These are phyloP conservation scores for Cyberlindnera petersonii DNA, from an alignment of 805 yeast species.

Conservation along the genomic window DNA sequence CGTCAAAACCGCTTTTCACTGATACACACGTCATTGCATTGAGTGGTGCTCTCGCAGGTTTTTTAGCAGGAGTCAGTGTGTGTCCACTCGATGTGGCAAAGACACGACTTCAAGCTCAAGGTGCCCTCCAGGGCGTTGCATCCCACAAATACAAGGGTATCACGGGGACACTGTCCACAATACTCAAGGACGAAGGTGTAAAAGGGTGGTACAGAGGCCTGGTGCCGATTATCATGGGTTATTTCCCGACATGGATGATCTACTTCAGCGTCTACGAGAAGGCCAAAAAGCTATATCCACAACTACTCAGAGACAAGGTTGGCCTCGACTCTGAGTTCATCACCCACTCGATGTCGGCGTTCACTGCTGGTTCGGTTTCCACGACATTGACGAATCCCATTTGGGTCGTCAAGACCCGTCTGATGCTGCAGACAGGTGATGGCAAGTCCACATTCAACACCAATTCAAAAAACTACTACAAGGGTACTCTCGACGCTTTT, in stretches of 20 bases:
- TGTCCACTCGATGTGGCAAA: constrained; percentile 96
- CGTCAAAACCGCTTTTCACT: constrained; percentile 23
- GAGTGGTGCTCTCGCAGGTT: constrained; percentile 93
- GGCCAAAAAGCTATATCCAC: constrained; percentile 56
- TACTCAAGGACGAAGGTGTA: constrained; percentile 72
- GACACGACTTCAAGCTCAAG: constrained; percentile 91
- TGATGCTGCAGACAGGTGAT: constrained; percentile 71
- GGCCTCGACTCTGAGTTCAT: constrained; percentile 31
- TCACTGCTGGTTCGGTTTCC: constrained; percentile 84
- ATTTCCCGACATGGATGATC: constrained; percentile 96
- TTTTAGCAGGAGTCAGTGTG: constrained; percentile 80
- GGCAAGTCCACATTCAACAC: constrained; percentile 18
- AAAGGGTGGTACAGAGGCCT: constrained; percentile 86
- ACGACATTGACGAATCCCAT: constrained; percentile 88
- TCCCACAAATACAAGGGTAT: constrained; percentile 49
- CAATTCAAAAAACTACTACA: constrained; percentile 42
- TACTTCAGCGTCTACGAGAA: constrained; percentile 87
- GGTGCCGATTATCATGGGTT: constrained; percentile 89
- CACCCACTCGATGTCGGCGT: constrained; percentile 53
- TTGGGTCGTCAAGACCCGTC: constrained; percentile 95
- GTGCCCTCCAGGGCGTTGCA: constrained; percentile 32
- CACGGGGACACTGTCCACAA: constrained; percentile 58
- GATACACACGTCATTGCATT: constrained; percentile 64
- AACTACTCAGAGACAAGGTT: constrained; percentile 28
- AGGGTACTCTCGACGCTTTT: constrained; percentile 82